Evolutionary conservation across 1,139 yeast species (phyloP).

Genomic region (Pichia sp.): DNA sequence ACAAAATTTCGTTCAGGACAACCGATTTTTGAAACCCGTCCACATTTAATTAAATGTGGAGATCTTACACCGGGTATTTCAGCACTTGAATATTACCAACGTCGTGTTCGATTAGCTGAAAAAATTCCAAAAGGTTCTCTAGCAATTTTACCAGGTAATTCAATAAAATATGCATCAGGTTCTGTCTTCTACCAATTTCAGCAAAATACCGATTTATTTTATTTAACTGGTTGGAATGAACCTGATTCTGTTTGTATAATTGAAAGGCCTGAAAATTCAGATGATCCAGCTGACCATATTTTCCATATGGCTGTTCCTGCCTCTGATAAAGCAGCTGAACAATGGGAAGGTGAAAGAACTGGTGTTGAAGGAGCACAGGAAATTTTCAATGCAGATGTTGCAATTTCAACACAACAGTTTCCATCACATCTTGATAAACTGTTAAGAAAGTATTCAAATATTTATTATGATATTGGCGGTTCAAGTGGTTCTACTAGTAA

Average conservation of each 20-base stretch:
- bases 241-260: slow-evolving; percentile 77
- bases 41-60: slow-evolving; percentile 65
- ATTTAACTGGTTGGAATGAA: slow-evolving; percentile 89
- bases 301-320: slow-evolving; percentile 84
- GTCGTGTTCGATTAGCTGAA: slow-evolving; percentile 55
- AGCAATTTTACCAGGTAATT: slow-evolving; percentile 69
- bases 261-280: slow-evolving; percentile 53
- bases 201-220: slow-evolving; percentile 82
- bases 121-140: slow-evolving; percentile 58
- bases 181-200: slow-evolving; percentile 88
- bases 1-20: slow-evolving; percentile 54
- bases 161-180: slow-evolving; percentile 74
- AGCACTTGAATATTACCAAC: slow-evolving; percentile 70
- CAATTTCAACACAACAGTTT: slow-evolving; percentile 44
- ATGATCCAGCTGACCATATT: slow-evolving; percentile 36
- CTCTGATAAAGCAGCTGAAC: slow-evolving; percentile 67
- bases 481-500: slow-evolving; percentile 9
- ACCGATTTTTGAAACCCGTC: slow-evolving; percentile 80
- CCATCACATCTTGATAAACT: slow-evolving; percentile 41
- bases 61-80: slow-evolving; percentile 84
- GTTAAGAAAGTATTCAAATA: slow-evolving; percentile 39
- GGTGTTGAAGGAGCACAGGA: slow-evolving; percentile 80
- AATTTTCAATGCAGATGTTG: slow-evolving; percentile 80
- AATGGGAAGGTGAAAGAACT: slow-evolving; percentile 93
- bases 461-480: slow-evolving; percentile 42